Conservation (phyloP, 805 yeast species). For the Hanseniaspora valbyensis region DNA sequence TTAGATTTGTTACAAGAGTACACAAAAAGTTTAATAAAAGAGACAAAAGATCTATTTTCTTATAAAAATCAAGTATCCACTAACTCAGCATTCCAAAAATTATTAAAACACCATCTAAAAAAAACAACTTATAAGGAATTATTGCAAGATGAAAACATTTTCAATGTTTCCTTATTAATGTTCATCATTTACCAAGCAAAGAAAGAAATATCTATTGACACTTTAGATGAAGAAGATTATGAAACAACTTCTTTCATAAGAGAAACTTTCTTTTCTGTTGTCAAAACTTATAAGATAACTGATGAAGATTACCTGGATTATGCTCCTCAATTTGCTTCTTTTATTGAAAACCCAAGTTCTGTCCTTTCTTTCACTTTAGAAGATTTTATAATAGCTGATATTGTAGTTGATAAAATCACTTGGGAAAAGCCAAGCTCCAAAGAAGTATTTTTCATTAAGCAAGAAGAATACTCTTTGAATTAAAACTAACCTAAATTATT, state of each 20-base stretch:
- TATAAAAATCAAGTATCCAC: conserved; percentile 36
- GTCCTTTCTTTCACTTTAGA: conserved; percentile 38
- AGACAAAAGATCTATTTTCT: conserved; percentile 42
- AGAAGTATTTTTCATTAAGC: conserved; percentile 30
- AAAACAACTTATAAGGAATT: conserved; percentile 4
- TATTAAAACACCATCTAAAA: background rate
- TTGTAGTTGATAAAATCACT: conserved; percentile 40
- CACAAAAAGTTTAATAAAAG: conserved; percentile 31
- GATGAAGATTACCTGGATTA: conserved; percentile 10
- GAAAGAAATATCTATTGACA: background rate
- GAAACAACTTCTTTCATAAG: background rate
- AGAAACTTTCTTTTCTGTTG: background rate
- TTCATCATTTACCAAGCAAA: conserved; percentile 1
- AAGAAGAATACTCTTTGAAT: conserved; percentile 15
- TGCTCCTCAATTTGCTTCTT: conserved; percentile 18
- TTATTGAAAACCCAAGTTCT: conserved; percentile 7
- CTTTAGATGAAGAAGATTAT: background rate
- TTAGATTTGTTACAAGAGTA: conserved; percentile 30
- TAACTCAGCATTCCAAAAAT: background rate
- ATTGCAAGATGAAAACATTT: conserved; percentile 5
- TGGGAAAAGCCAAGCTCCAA: conserved; percentile 33
- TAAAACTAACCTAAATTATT: too few relatives aligned
- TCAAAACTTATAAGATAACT: background rate
- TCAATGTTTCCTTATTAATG: conserved; percentile 5
- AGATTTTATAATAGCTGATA: conserved; percentile 37